These are phyloP conservation scores for Acer negundo DNA, from an alignment of 345 rosid genomes.

Conservation along the genomic window DNA sequence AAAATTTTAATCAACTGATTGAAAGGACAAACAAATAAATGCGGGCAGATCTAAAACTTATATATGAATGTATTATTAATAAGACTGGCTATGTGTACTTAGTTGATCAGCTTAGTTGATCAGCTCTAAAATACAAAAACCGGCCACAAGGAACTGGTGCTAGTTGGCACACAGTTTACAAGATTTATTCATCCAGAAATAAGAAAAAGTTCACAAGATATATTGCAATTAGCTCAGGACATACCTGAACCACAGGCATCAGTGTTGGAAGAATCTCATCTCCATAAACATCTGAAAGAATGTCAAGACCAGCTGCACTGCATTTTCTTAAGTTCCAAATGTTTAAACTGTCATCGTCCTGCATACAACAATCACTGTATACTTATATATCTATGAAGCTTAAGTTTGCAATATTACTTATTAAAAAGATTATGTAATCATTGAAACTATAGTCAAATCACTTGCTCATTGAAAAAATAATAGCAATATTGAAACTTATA, in stretches of 20 bases:
- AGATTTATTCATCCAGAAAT: not conserved
- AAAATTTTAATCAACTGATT: no score
- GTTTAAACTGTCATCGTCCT: slow-evolving; percentile 82
- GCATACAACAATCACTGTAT: not conserved
- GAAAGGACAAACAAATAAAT: no score
- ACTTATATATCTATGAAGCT: not conserved
- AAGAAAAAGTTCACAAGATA: slow-evolving; percentile 14
- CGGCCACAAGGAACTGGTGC: not conserved
- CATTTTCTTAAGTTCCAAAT: slow-evolving; percentile 96
- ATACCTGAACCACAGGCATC: slow-evolving; percentile 87
- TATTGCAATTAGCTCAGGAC: not conserved
- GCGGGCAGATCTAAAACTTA: no score
- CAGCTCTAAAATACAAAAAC: not conserved
- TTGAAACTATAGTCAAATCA: not conserved
- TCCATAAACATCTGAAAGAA: slow-evolving; percentile 85
- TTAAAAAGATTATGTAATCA: not conserved
- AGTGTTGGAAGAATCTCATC: slow-evolving; percentile 92
- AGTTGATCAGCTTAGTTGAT: not conserved
- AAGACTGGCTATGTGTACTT: not conserved
- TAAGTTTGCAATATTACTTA: not conserved
- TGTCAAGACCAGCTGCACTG: slow-evolving; percentile 96
- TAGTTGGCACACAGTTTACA: not conserved
- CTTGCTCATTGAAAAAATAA: not conserved
- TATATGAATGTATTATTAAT: no score
- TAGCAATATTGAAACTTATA: not conserved